Base-by-base conservation (phyloP, 2,329 filamentous ascomycete species). In the Coniochaeta pulveracea region DNA sequence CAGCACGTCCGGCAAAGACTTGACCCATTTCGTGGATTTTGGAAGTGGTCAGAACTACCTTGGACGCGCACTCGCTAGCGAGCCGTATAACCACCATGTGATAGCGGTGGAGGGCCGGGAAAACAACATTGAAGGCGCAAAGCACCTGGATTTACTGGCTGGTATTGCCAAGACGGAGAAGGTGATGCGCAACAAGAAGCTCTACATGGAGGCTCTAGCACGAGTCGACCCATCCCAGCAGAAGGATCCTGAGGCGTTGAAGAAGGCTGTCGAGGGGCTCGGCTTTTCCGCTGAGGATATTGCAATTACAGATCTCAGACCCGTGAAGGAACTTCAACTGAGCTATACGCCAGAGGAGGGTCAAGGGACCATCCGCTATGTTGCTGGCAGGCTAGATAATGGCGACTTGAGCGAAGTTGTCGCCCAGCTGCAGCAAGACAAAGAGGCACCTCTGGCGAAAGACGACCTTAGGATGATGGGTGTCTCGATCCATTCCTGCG, bases 31-130 rank as follows among this genome's bases (percentile, higher is more conserved):
- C 37, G 80, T 96, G 31, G 91, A 98, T 57, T 94, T 96, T 55
- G 91, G 91, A 18, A 94, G 86, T 34, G 91, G 91, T 0, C 89
- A 96, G 54, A 96, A 95, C 50, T 98, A 98, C 49, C 75, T 98
- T 4, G 89, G 91, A 1, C 72, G 91, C 28, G 82, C 85, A 1
- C 64, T 98, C 37, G 89, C 89, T 10, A 85, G 80, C 40, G 68
- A 78, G 34, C 86, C 88, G 1, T 94, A 93, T 58, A 84, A 88
- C 48, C 77, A 79, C 47, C 76, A 86, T 43, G 81, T 96, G 26
- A 76, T 96, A 35, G 91, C 89, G 2, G 85, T 98, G 21, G 91
- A 98, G 57, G 83, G 85, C 37, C 77, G 79, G 41, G 78, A 84
- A 47, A 76, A 81, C 46, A 95, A 95, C 48, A 93, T 96, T 39